Conservation (phyloP, 345 rosid species). For the Excoecaria agallocha region DNA sequence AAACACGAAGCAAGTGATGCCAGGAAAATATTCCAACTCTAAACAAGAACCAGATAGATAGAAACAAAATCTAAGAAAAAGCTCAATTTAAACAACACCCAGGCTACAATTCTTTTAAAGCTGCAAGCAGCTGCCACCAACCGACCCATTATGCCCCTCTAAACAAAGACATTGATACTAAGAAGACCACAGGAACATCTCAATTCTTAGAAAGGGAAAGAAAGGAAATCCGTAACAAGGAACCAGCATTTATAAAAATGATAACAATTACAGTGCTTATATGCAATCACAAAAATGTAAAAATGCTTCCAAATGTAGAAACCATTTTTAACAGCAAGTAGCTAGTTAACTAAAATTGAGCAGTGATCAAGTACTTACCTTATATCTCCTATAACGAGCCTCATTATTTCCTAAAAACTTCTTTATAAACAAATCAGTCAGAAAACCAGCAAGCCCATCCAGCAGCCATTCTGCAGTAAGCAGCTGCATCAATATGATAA, state of each 20-base stretch:
- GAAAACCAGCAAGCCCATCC: conserved; percentile 94
- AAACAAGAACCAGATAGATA: not conserved
- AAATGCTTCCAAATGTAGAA: not conserved
- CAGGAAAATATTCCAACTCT: not conserved
- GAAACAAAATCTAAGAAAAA: not conserved
- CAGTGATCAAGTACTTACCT: conserved; percentile 46
- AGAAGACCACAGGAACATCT: not conserved
- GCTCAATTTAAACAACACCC: not conserved
- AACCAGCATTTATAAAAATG: not conserved
- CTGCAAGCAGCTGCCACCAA: not conserved
- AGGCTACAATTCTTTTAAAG: not conserved
- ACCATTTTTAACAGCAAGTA: not conserved
- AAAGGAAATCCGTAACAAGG: not conserved
- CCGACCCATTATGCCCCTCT: not conserved
- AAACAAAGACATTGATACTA: not conserved
- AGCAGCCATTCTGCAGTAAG: conserved; percentile 75
- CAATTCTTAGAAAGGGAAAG: not conserved
- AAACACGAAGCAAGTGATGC: not conserved
- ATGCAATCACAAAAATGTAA: not conserved
- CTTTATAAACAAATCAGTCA: conserved; percentile 86
- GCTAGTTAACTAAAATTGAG: not conserved
- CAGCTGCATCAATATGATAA: conserved; percentile 2
- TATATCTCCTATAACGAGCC: conserved; percentile 86
- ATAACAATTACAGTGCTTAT: not conserved
- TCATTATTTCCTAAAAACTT: conserved; percentile 94